A percentile compares a stretch with the other conserved stretches of the same genome.
phyloP scores from a whole-genome alignment of 1,284 basidiomycete genomes.

The Leccinum idahoense region DNA sequence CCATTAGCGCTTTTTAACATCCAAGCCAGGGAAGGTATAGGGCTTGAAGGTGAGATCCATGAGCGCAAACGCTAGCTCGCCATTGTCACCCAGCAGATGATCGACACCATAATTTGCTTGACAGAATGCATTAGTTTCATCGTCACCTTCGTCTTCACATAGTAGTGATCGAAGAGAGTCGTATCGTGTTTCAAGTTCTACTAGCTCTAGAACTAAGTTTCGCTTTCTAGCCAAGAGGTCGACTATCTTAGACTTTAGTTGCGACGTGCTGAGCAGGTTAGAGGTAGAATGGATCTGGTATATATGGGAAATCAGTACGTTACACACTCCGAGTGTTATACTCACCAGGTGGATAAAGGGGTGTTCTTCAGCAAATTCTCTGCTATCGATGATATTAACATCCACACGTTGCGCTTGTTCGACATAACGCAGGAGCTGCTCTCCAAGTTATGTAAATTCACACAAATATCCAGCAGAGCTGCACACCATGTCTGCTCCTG shows the following conservation, averaged over 20 bases:
- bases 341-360: background rate
- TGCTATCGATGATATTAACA: background rate
- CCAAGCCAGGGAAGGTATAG: background rate
- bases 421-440: background rate
- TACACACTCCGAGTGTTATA: too few species aligned
- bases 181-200: background rate
- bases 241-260: too few species aligned
- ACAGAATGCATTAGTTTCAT: background rate
- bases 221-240: background rate
- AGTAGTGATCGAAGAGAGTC: background rate
- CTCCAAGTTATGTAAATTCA: background rate
- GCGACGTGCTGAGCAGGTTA: too few species aligned
- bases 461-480: too few species aligned
- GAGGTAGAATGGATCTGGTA: too few species aligned
- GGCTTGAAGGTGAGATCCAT: background rate
- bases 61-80: background rate
- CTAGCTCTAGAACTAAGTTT: background rate
- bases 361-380: background rate
- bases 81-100: background rate
- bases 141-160: background rate
- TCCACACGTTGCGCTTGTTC: background rate
- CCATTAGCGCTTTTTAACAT: background rate
- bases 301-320: too few species aligned
- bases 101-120: background rate
- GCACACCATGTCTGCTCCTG: too few species aligned